phyloP scores from a whole-genome alignment of 2,329 filamentous ascomycete genomes.

The Zymoseptoria ardabiliae region DNA sequence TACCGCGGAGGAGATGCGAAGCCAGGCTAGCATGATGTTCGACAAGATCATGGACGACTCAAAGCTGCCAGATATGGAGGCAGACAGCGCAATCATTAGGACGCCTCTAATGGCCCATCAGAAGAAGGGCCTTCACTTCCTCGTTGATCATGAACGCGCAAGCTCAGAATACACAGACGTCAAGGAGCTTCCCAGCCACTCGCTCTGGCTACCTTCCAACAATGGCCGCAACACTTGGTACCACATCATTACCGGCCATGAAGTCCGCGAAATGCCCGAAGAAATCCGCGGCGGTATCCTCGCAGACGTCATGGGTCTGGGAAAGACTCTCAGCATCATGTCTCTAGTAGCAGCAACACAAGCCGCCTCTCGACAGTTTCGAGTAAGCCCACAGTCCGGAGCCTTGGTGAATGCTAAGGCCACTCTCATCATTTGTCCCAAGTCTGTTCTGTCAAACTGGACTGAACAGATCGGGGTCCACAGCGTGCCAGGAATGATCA shows the following conservation, averaged over 20 bases:
- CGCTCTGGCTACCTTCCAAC: conserved; percentile 54
- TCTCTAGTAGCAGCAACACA: conserved; percentile 65
- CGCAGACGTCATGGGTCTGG: conserved; percentile 46
- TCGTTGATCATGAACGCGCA: conserved; percentile 68
- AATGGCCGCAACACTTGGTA: conserved; percentile 61
- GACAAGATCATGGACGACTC: conserved; percentile 72
- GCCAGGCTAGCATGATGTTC: conserved; percentile 79
- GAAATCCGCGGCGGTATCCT: conserved; percentile 40
- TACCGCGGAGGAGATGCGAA: conserved; percentile 78
- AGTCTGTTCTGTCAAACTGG: conserved; percentile 93
- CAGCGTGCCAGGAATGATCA: conserved; percentile 56
- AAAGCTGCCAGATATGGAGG: conserved; percentile 66
- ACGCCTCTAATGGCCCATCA: conserved; percentile 71
- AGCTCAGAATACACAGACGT: conserved; percentile 52
- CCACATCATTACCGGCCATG: conserved; percentile 77
- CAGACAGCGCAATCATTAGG: conserved; percentile 55
- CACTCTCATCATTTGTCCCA: conserved; percentile 79
- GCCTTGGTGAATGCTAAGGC: conserved; percentile 64
- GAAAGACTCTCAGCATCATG: conserved; percentile 65
- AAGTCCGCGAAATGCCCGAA: conserved; percentile 31
- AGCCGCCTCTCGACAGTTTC: conserved; percentile 57
- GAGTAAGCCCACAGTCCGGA: conserved; percentile 38
- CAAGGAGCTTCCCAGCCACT: conserved; percentile 44
- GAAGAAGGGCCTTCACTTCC: conserved; percentile 82
- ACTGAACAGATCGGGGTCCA: conserved; percentile 84